Percentiles rank a stretch among this genome's conserved stretches.
phyloP scores from a whole-genome alignment of 192 early-diverging fungal species.

The Rhizoclosmatium globosum region DNA sequence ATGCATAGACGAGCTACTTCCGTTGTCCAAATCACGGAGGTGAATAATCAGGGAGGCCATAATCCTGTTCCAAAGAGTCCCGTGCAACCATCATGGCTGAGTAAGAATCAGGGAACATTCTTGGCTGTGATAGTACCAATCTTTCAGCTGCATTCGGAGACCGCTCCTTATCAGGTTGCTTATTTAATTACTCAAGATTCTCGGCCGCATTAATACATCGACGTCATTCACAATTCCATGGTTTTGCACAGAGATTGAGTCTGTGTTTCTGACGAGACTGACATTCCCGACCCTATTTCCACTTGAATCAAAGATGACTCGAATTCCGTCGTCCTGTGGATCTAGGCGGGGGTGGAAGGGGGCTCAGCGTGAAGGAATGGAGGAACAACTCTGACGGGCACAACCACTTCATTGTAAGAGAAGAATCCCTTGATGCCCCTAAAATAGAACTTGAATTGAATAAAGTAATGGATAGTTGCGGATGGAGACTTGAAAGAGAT shows the following conservation, averaged over 20 bases:
- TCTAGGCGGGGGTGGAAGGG: slow-evolving; percentile 17
- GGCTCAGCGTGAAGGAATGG: slow-evolving; percentile 15
- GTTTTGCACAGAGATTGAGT: not conserved
- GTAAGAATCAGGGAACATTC: not conserved
- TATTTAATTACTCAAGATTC: slow-evolving; percentile 15
- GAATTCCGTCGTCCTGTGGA: slow-evolving; percentile 10
- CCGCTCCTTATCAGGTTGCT: not conserved
- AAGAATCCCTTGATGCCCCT: not conserved
- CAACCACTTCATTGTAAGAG: not conserved
- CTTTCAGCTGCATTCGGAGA: not conserved
- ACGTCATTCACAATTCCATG: not conserved
- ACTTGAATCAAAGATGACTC: slow-evolving; percentile 3
- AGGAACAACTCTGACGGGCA: slow-evolving; percentile 17
- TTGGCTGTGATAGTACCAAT: not conserved
- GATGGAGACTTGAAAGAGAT: slow-evolving; percentile 20
- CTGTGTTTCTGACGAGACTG: not conserved
- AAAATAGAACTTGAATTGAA: not conserved
- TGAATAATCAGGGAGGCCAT: not conserved
- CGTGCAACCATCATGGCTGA: not conserved
- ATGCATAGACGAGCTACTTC: not conserved
- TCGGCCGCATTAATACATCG: slow-evolving; percentile 12
- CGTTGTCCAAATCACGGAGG: not conserved
- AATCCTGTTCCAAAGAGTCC: not conserved
- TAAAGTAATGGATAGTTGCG: not conserved
- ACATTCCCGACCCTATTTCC: slow-evolving; percentile 1